Base-by-base conservation (phyloP, 2,329 filamentous ascomycete species). In the Neoscytalidium dimidiatum region DNA sequence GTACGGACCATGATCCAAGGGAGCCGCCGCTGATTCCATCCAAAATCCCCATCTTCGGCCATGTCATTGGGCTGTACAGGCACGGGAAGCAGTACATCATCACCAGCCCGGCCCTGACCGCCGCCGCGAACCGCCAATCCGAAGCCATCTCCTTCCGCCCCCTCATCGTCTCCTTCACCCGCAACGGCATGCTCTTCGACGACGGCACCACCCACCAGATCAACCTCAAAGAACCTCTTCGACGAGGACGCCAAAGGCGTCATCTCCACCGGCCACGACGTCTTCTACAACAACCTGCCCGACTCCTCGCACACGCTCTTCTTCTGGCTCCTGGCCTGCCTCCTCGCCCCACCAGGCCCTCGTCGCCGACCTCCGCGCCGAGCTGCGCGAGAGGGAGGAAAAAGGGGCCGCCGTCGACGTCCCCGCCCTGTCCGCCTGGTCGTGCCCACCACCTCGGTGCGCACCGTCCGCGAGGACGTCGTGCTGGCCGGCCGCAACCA, bases 401-500 rank as follows among this genome's bases (percentile, higher is more conserved):
- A 26, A 17, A 2, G 48, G 28, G 21, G 58, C 60, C 4, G 73
- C 68, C 1, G 72, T 84, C n/a, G 73, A 81, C 17, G 75, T 79
- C 61, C 69, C 71, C 1, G 69, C 68, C 2, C 74, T 84, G 9
- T 84, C 63, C 80, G 83, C 7, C 64, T 83, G 1, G 71, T 69
- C 13, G 79, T 79, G 31, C 75, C 77, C 3, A 72, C 76, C 5
- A 70, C 77, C 14, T 77, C 77, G 13, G 78, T 75, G 35, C 78
- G 83, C 9, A 71, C 74, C 9, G 77, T 84, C n/a, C 67, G 75
- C 14, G 67, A 75, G 41, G 82, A 84, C 52, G 81, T 79, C 1
- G 62, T 78, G 69, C 78, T 3, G 73, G n/a, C n/a, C n/a, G 75
- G 77, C 3, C 88, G 86, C 71, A 79, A 83, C 1, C 77, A 80